Base-by-base conservation (phyloP, 2,329 filamentous ascomycete species). In the Aspergillus carbonarius region DNA sequence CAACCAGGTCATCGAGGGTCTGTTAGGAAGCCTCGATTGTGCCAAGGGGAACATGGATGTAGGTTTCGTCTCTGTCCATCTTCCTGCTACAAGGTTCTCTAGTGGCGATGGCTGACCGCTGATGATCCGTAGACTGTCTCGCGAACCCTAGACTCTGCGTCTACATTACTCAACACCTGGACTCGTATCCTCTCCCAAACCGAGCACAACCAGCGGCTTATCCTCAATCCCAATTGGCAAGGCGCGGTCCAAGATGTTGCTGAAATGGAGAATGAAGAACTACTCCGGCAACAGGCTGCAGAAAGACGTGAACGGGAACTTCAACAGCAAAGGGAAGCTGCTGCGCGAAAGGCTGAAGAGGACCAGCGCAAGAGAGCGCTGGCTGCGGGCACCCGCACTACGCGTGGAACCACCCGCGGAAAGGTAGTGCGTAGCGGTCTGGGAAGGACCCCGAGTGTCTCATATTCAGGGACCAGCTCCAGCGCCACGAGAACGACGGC, bases 141-240 rank as follows among this genome's bases (percentile, higher is more conserved):
- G 55, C 84, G 85, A 61, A 97, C 95, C 3, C 92, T 98, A 42
- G 84, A 85, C 65, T 93, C 93, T 56, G 92, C 95, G 3, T 96
- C 93, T 13, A 90, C 90, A 1, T 84, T 99, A 13, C 86, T 99
- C 32, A 92, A 96, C 68, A 96, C 93, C 15, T 99, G 93, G 93
- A 96, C 92, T 8, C 88, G 92, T 54, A 97, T 99, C 65, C 85
- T 99, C 12, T 95, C 92, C 6, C 95, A 99, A 76, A 97, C 95
- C 4, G 95, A 99, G 76, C 95, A 99, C 77, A 98, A 96, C 72
- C 93, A 98, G 74, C 88, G 95, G 23, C 81, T 99, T 52, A 88
- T 99, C 46, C 82, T 98, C 47, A 90, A 96, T 70, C 90, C 92
- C 1, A 82, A 86, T 59, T 99, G 93, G 92, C 89, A 93, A 71